These are phyloP conservation scores for Solanum rostratum DNA, from an alignment of 257 asterid genomes.

Conservation along the genomic window DNA sequence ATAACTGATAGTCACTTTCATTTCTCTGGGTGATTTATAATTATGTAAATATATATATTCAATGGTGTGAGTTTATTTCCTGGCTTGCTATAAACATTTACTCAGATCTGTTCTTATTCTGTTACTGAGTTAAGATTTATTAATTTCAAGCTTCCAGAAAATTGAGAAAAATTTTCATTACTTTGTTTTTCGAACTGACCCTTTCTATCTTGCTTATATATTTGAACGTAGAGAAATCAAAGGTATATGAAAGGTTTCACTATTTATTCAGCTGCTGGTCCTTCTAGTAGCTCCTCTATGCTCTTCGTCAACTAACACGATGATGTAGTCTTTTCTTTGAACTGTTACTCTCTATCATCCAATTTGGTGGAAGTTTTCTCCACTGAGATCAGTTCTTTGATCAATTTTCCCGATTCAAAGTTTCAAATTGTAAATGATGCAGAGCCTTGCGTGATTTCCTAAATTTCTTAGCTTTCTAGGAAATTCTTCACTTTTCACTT, in stretches of 20 bases:
- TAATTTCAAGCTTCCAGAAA: neutral
- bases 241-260: neutral
- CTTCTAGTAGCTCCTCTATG: neutral
- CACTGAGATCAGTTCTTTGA: neutral
- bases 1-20: neutral
- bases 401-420: neutral
- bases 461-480: neutral
- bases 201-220: neutral
- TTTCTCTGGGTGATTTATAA: neutral
- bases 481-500: neutral
- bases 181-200: neutral
- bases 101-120: neutral
- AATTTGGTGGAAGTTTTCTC: neutral
- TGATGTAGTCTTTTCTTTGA: neutral
- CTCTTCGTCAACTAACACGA: neutral
- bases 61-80: neutral
- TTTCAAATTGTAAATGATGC: neutral
- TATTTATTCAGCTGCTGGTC: neutral
- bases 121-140: neutral
- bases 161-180: neutral
- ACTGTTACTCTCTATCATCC: neutral
- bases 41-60: neutral
- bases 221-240: neutral
- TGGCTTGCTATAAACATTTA: neutral
- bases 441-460: neutral